Base-by-base conservation (phyloP, 352 stramenopile species). In the Globisporangium viniferum region DNA sequence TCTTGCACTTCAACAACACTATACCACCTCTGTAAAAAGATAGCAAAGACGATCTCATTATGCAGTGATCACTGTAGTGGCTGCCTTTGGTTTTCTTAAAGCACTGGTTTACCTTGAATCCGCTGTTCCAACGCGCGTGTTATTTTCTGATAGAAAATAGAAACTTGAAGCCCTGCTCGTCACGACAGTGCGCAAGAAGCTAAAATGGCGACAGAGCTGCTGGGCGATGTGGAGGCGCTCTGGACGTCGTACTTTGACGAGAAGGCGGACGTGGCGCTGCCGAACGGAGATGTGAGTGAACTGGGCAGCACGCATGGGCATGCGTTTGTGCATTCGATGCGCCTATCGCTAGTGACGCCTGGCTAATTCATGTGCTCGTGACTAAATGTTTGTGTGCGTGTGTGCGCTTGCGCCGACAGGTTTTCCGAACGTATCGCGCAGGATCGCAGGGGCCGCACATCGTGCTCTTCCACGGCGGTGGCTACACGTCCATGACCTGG, bases 401-500 rank as follows among this genome's bases (percentile, higher is more conserved):
- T 53, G 35, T 67, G 31, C 9, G 53, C 10, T 1, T 41, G 35
- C 14, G 15, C 66, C 15, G 8, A 10, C 55, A 97, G 90, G 78
- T 82, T 39, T 97, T 96, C 69, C 78, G 86, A 33, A 84, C 89
- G 59, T 97, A 96, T 71, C 73, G 73, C 44, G 83, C 87, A 41
- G 90, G 90, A 29, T 80, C 71, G 15, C 54, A 80, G 44, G 88
- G 88, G 9, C 86, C 88, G 20, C 79, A 92, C 58, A 70, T 96
- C 31, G 82, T 97, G 56, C 73, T 95, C 63, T 75, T 97, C 53
- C 90, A 97, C 66, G 90, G 90, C 48, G 88, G 84, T 22, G 90
- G 90, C 63, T 93, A 94, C 74, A 92, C 86, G 27, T 92, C 84
- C 59, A 91, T 97, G 78, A 95, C 88, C 59, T 97, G 89, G 85